Evolutionary conservation across 78 protist species (phyloP).

Genomic region (Dictyostelium brefeldianum): DNA sequence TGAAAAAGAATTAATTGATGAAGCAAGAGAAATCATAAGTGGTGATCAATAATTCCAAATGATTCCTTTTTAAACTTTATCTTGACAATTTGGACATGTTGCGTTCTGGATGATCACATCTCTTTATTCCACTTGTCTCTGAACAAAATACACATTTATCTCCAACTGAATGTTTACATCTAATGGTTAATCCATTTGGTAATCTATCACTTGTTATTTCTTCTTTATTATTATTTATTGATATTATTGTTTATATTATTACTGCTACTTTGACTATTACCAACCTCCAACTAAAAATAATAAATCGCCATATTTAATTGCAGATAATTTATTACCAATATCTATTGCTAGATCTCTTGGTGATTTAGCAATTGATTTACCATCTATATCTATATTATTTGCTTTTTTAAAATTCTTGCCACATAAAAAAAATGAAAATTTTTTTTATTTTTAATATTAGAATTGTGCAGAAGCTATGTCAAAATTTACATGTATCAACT

Average conservation of each 20-base stretch:
- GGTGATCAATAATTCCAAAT: no score
- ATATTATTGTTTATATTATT: background rate
- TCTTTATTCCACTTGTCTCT: slow-evolving; percentile 47
- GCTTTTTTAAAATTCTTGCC: no score
- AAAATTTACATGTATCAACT: no score
- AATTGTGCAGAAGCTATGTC: no score
- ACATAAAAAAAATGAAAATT: no score
- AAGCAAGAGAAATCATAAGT: no score
- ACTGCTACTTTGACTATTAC: background rate
- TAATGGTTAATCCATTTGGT: slow-evolving; percentile 29
- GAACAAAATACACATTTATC: slow-evolving; percentile 82
- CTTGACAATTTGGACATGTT: slow-evolving; percentile 78
- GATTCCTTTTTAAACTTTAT: slow-evolving; percentile 48
- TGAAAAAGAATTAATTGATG: no score
- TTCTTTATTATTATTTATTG: slow-evolving; percentile 12
- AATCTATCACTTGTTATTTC: background rate
- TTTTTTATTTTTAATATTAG: no score
- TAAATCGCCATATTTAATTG: slow-evolving; percentile 44
- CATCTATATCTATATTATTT: slow-evolving; percentile 25
- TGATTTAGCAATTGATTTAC: slow-evolving; percentile 10
- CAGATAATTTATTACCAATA: background rate
- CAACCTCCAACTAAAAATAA: slow-evolving; percentile 9
- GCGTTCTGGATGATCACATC: slow-evolving; percentile 66
- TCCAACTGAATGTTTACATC: slow-evolving; percentile 60
- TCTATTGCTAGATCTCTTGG: slow-evolving; percentile 53